phyloP scores from a whole-genome alignment of 306 rosid species.

The Nissolia schottii region DNA sequence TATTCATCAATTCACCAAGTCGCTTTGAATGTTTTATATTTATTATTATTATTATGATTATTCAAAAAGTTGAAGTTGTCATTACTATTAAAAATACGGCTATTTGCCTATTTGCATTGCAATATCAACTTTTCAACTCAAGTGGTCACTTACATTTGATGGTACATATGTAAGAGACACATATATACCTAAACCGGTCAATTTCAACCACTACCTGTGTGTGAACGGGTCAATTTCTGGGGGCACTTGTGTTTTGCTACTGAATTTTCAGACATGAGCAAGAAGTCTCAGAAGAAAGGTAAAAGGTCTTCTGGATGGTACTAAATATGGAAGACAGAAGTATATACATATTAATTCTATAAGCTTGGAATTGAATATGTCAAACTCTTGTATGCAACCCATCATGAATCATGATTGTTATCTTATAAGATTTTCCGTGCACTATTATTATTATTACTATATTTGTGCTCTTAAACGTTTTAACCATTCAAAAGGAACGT shows the following conservation, averaged over 20 bases:
- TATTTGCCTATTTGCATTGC: not conserved
- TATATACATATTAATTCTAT: no score
- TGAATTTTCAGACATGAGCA: conserved; percentile 22
- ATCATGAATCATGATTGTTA: not conserved
- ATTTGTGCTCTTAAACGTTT: not conserved
- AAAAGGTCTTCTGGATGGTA: not conserved
- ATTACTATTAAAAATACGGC: not conserved
- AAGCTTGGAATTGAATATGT: conserved; percentile 25
- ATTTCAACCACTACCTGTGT: not conserved
- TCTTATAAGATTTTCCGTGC: not conserved
- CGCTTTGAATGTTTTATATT: no score
- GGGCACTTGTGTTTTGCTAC: not conserved
- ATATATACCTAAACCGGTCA: not conserved
- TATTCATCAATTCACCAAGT: no score
- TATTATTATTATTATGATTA: no score
- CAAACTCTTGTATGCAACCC: not conserved
- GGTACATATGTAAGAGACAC: not conserved
- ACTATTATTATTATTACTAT: not conserved
- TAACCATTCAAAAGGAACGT: not conserved
- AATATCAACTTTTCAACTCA: not conserved
- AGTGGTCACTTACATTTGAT: not conserved
- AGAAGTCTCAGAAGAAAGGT: conserved; percentile 3
- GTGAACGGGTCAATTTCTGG: conserved; percentile 23
- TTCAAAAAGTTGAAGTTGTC: not conserved
- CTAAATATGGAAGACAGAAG: not conserved